phyloP scores from a whole-genome alignment of 208 protist species.

The Wallacemonas sp. region DNA sequence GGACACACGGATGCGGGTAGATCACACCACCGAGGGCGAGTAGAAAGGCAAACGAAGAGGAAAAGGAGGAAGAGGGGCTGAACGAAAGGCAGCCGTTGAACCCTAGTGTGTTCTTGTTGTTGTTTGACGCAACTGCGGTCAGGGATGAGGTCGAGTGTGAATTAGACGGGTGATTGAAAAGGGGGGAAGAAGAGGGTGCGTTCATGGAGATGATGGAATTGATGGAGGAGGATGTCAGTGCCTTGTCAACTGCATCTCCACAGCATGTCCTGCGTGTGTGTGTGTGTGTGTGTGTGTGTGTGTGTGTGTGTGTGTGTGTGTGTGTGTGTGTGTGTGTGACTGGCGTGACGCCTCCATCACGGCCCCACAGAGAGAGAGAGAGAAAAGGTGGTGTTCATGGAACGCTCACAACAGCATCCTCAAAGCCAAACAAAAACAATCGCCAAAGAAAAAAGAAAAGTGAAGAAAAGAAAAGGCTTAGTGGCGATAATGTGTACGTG shows the following conservation, averaged over 20 bases:
- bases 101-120: too few relatives aligned
- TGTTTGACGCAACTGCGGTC: too few relatives aligned
- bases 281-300: not conserved
- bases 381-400: not conserved
- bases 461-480: not conserved
- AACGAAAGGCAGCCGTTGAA: too few relatives aligned
- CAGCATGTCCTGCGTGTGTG: not conserved
- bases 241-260: too few relatives aligned
- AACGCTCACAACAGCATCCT: too few relatives aligned
- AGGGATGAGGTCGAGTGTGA: too few relatives aligned
- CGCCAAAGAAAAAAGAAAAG: constrained; percentile 12
- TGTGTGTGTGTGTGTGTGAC: constrained; percentile 8
- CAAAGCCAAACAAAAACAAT: constrained; percentile 2
- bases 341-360: not conserved
- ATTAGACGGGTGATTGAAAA: not conserved
- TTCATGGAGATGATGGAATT: too few relatives aligned
- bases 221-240: too few relatives aligned
- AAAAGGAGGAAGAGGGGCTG: not conserved
- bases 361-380: not conserved
- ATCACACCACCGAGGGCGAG: too few relatives aligned
- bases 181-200: not conserved
- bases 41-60: not conserved
- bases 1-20: too few relatives aligned
- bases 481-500: not conserved
- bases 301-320: not conserved